Base-by-base conservation (phyloP, 2,329 filamentous ascomycete species). In the Fonsecaea nubica region DNA sequence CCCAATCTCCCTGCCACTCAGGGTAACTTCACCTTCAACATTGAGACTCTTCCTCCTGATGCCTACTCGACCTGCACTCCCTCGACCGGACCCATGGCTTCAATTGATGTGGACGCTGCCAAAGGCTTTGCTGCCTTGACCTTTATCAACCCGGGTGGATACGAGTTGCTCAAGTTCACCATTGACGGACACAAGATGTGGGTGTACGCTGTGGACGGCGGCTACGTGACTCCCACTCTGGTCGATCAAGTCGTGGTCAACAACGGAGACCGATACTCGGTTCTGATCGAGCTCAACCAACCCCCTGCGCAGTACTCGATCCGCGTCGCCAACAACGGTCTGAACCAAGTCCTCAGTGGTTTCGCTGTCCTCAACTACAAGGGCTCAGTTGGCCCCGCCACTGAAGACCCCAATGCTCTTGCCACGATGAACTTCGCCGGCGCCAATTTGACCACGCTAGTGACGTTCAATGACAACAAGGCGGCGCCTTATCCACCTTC, bases 281-380 rank as follows among this genome's bases (percentile, higher is more conserved):
- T 76, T 4, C 73, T 83, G 63, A 71, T 83, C 9, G 77, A 79
- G 60, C 76, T 82, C 1, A 75, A 80, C 70, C 76, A 81, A 40
- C 33, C 72, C 57, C 57, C 71, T 5, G 75, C 74, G 5, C 71
- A 78, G 45, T 82, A 83, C 70, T 77, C 76, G 0, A 79, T 83
- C 40, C 85, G 87, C 1, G 78, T 85, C 38, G 81, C 83, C 30
- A 82, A 84, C 18, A 77, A 78, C 18, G 79, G 78, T 30, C 75
- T 80, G 2, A 81, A 84, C 10, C 88, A 90, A 72, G 80, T 88
- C 63, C 79, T 89, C 38, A 80, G 80, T 18, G 86, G 83, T 1
- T 80, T 81, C 18, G 86, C 83, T 0, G 77, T 81, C 12, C 75
- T 90, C 40, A 77, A 78, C 1, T 83, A 84, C 67, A 67, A 73